phyloP scores from a whole-genome alignment of 306 rosid species.

The Cucumis sativus region Cucumber_9930_V3 NC_026655.2:14122001-14122500 shows the following conservation, averaged over 20 bases:
- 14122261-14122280: slow-evolving; percentile 60
- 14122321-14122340: neutral
- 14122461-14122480: slow-evolving; percentile 69
- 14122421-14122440: slow-evolving; percentile 36
- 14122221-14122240: slow-evolving; percentile 65
- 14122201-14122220: slow-evolving; percentile 66
- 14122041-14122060: neutral
- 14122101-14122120: slow-evolving; percentile 57
- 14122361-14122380: neutral
- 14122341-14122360: neutral
- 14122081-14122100: neutral
- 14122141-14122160: slow-evolving; percentile 81
- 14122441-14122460: slow-evolving; percentile 48
- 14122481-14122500: slow-evolving; percentile 56
- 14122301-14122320: neutral
- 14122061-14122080: neutral
- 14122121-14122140: slow-evolving; percentile 62
- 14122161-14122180: slow-evolving; percentile 72
- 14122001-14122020: neutral
- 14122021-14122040: neutral
- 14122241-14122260: slow-evolving; percentile 47
- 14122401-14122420: slow-evolving; percentile 62
- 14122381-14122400: slow-evolving; percentile 18
- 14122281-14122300: slow-evolving; percentile 71
- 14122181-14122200: slow-evolving; percentile 62